Base-by-base conservation (phyloP, 2,329 filamentous ascomycete species). In the Fusarium proliferatum region DNA sequence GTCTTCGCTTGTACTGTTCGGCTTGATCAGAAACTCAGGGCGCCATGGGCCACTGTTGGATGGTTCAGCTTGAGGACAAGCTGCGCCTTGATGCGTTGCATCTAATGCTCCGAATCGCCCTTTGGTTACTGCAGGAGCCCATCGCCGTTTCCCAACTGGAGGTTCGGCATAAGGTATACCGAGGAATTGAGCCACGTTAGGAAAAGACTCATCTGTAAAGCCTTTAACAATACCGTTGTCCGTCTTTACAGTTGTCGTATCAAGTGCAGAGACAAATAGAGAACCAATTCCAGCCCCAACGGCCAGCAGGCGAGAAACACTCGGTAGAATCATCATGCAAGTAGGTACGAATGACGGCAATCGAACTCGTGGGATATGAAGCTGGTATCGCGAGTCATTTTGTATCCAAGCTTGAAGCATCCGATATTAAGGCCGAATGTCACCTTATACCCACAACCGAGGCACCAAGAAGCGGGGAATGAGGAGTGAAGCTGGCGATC, bases 11-110 rank as follows among this genome's bases (percentile, higher is more conserved):
- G 64, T 67, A 5, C 64, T 67, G 19, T 61, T 67, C 0, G 63
- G 63, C 6, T 61, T 67, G 34, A 67, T 67, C 21, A 67, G 19
- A 19, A 67, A 67, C 9, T 61, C 64, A 15, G 63, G 45, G 7
- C n/a, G 39, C 64, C 62, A 61, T 10, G 13, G 23, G 12, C 63
- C 45, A 15, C 11, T 49, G 6, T 34, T 39, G 6, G 26, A 41
- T 15, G 64, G 63, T 42, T 67, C 64, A 21, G 51, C 34, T 10
- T 67, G 64, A 51, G 62, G 52, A 36, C 62, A 67, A n/a, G 57
- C 48, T 4, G 64, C 28, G 7, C 62, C 52, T 17, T 66, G 52
- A 6, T 11, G 33, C 4, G 28, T 39, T 11, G 64, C 62, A 23
- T 67, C 39, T 3, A 61, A 30, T 17, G 16, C 42, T 21, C 45